A percentile compares a stretch with the other conserved stretches of the same genome.
phyloP scores from a whole-genome alignment of 2,329 filamentous ascomycete genomes.

The Colletotrichum zoysiae region DNA sequence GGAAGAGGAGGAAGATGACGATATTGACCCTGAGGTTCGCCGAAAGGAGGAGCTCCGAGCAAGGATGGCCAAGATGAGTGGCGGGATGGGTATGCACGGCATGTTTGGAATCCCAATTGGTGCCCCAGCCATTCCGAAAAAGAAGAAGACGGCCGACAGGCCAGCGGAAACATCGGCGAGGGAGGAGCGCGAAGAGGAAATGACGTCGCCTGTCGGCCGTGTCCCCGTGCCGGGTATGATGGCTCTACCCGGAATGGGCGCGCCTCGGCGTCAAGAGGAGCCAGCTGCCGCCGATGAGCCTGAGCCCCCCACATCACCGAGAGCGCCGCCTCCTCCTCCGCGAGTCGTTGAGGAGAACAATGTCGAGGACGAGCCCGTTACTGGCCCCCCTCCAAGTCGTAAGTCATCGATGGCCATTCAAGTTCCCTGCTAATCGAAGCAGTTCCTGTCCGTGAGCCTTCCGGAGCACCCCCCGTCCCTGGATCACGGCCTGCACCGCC shows the following conservation, averaged over 20 bases:
- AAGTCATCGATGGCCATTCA: constrained; percentile 39
- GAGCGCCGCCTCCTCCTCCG: constrained; percentile 55
- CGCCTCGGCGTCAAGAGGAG: constrained; percentile 62
- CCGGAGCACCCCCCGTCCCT: constrained; percentile 60
- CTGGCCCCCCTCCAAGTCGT: constrained; percentile 32
- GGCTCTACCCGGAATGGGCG: constrained; percentile 79
- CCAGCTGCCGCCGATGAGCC: constrained; percentile 63
- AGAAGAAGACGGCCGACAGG: constrained; percentile 65
- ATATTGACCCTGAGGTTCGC: constrained; percentile 87
- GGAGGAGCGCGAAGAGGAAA: constrained; percentile 60
- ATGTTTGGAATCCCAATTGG: constrained; percentile 85
- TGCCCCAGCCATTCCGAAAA: constrained; percentile 62
- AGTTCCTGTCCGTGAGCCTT: constrained; percentile 51
- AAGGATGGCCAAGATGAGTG: constrained; percentile 98
- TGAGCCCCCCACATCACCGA: constrained; percentile 54
- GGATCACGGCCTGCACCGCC: constrained; percentile 67
- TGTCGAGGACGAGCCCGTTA: constrained; percentile 48
- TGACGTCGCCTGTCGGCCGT: constrained; percentile 55
- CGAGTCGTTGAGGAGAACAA: constrained; percentile 65
- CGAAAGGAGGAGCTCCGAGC: constrained; percentile 90
- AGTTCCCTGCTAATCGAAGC: constrained; percentile 49
- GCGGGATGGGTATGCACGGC: constrained; percentile 95
- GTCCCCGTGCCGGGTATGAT: constrained; percentile 71
- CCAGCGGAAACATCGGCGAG: constrained; percentile 47
- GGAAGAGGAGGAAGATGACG: constrained; percentile 83